Percentiles rank a stretch among this genome's conserved stretches.
Evolutionary conservation across 2,329 filamentous ascomycete species (phyloP).

Genomic region (Stachybotrys elegans): DNA sequence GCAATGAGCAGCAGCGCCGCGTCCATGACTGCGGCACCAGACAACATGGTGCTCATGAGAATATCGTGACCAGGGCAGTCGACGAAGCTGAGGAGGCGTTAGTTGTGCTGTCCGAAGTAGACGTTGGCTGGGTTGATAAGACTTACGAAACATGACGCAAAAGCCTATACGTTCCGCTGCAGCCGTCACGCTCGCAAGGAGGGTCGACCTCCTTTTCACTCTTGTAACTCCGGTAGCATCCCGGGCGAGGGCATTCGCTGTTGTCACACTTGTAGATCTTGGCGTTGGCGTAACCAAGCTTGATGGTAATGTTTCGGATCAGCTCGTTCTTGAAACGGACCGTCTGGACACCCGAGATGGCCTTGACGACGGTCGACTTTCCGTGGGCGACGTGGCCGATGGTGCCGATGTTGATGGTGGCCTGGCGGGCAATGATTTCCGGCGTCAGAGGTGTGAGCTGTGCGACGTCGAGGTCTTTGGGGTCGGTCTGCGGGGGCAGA

Average conservation of each 20-base stretch:
- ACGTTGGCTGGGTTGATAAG: neutral
- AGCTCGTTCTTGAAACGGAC: constrained; percentile 99
- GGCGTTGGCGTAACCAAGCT: constrained; percentile 98
- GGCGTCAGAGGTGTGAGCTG: constrained; percentile 80
- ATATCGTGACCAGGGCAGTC: constrained; percentile 99
- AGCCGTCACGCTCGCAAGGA: constrained; percentile 90
- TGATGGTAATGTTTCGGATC: constrained; percentile 99
- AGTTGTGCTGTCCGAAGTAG: constrained; percentile 5
- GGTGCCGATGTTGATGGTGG: constrained; percentile 97
- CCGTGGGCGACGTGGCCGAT: constrained; percentile 99
- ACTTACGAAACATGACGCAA: constrained; percentile 88
- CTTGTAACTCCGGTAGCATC: constrained; percentile 95
- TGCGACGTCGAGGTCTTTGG: constrained; percentile 78
- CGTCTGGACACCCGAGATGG: constrained; percentile 97
- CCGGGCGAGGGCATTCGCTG: constrained; percentile 81
- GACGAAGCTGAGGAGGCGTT: constrained; percentile 66
- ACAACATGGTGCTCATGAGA: constrained; percentile 99
- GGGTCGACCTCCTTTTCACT: constrained; percentile 98
- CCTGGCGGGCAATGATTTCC: constrained; percentile 96
- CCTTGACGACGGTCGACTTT: constrained; percentile 98
- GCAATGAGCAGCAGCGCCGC: constrained; percentile 93
- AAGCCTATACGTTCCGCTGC: constrained; percentile 79
- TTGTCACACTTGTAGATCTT: constrained; percentile 99
- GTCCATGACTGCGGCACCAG: constrained; percentile 98
- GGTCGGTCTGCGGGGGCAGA: constrained; percentile 85